Evolutionary conservation across 768 basidiomycete genomes (phyloP), one percentile per base, ranked within the genome.

Genomic region (Podaxis sp.): DNA sequence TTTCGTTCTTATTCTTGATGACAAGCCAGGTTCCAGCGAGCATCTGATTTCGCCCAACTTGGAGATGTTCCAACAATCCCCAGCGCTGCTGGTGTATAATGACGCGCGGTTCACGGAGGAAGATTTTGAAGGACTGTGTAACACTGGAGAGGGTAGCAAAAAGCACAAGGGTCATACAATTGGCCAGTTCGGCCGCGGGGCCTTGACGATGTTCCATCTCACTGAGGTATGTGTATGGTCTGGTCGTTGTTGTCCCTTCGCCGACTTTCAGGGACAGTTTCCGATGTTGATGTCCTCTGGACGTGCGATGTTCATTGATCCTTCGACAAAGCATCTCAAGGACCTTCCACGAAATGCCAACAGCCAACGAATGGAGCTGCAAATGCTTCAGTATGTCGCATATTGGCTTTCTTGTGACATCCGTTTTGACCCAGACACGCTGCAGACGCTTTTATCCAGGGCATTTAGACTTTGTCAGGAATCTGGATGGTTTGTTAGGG

Each of bases 131-230:
- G 83, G 83, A 0, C 78, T 85, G 11, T 75, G 79, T 28, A 66
- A 68, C 11, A 80, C 79, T 2, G 80, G 81, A 3, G 67, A 76
- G 17, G 83, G 84, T 2, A 78, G 81, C 0, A 85, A 86, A 64
- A 65, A 67, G 20, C 70, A 66, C 3, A 66, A 68, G 20, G 60
- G 55, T 0, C 74, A 77, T 54, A 77, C 76, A 0, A 84, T 84
- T 37, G 84, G 84, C 0, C 77, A 78, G 57, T 85, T 83, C 68
- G 84, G 84, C 7, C 71, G 80, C 4, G 84, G 84, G 4, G 81
- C 79, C 8, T 70, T 85, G 3, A 79, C 82, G 0, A 80, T 84
- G 76, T 86, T 80, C 62, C 81, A 84, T 65, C 77, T 84, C 50
- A 77, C 80, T 0, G 83, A 84, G 71, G 84, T 83, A 57, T 56